A percentile compares a stretch with the other conserved stretches of the same genome.
phyloP scores from a whole-genome alignment of 1,284 basidiomycete genomes.

The Cutaneotrichosporon sp. region DNA sequence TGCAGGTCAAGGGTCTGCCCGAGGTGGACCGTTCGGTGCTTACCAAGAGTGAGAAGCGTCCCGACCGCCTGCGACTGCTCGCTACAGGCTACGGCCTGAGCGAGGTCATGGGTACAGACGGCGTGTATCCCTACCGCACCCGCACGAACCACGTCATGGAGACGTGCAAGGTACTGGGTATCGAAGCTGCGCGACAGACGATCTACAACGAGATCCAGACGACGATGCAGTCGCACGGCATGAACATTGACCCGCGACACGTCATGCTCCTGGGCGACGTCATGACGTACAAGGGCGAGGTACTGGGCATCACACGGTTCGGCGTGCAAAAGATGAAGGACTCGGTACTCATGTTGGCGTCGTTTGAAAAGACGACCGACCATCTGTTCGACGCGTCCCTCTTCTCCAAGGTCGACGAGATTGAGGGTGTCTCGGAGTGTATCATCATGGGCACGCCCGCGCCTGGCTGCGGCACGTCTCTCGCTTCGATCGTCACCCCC shows the following conservation, averaged over 20 bases:
- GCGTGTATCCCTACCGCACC: constrained; percentile 85
- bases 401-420: constrained; percentile 90
- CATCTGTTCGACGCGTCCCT: constrained; percentile 97
- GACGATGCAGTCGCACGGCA: constrained; percentile 95
- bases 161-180: constrained; percentile 87
- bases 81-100: constrained; percentile 97
- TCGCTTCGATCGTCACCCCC: constrained; percentile 60
- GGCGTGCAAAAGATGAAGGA: constrained; percentile 99
- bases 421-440: constrained; percentile 95
- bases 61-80: constrained; percentile 61
- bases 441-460: constrained; percentile 99
- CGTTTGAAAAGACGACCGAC: constrained; percentile 99
- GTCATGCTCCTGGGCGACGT: constrained; percentile 98
- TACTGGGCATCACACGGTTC: constrained; percentile 96
- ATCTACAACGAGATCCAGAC: constrained; percentile 97
- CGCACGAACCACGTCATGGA: constrained; percentile 98
- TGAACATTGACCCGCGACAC: constrained; percentile 98
- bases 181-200: constrained; percentile 90
- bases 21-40: constrained; percentile 86
- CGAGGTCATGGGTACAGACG: constrained; percentile 96
- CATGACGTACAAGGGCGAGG: constrained; percentile 99
- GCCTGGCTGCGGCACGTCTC: constrained; percentile 87
- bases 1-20: constrained; percentile 88
- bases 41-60: constrained; percentile 79
- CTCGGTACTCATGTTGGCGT: constrained; percentile 97